Evolutionary conservation across 495 filamentous ascomycete genomes (phyloP).

Genomic region (Tirmania nivea): DNA sequence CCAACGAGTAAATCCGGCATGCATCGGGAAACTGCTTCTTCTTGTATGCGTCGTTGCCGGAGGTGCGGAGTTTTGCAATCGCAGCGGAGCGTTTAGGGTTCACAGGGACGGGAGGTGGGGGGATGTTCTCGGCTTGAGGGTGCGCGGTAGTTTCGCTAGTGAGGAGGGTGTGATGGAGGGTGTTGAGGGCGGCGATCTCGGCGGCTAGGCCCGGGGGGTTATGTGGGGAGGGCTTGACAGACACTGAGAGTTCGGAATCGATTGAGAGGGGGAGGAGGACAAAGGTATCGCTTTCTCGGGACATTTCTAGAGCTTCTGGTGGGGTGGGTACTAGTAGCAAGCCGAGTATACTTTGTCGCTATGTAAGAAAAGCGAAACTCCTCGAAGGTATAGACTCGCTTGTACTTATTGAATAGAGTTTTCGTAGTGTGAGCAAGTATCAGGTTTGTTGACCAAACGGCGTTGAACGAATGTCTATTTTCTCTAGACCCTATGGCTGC

Average conservation of each 20-base stretch:
- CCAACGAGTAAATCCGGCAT: slow-evolving; percentile 56
- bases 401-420: too few relatives aligned
- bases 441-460: too few relatives aligned
- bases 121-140: slow-evolving; percentile 55
- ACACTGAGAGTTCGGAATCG: slow-evolving; percentile 52
- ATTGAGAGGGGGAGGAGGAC: slow-evolving; percentile 59
- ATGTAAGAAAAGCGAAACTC: too few relatives aligned
- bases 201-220: slow-evolving; percentile 28
- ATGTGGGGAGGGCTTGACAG: slow-evolving; percentile 22
- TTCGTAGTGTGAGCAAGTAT: too few relatives aligned
- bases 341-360: too few relatives aligned
- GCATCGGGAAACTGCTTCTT: slow-evolving; percentile 55
- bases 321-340: too few relatives aligned
- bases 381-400: too few relatives aligned
- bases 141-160: slow-evolving; percentile 46
- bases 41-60: slow-evolving; percentile 60
- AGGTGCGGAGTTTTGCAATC: slow-evolving; percentile 76
- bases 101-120: slow-evolving; percentile 58
- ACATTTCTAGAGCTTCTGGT: slow-evolving; percentile 22
- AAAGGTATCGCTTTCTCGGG: slow-evolving; percentile 46
- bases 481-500: too few relatives aligned
- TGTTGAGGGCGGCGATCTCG: slow-evolving; percentile 51
- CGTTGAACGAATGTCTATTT: too few relatives aligned
- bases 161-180: slow-evolving; percentile 49
- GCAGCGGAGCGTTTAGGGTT: slow-evolving; percentile 70